Evolutionary conservation across 805 yeast species (phyloP).

Genomic region (Cyberlindnera petersonii): DNA sequence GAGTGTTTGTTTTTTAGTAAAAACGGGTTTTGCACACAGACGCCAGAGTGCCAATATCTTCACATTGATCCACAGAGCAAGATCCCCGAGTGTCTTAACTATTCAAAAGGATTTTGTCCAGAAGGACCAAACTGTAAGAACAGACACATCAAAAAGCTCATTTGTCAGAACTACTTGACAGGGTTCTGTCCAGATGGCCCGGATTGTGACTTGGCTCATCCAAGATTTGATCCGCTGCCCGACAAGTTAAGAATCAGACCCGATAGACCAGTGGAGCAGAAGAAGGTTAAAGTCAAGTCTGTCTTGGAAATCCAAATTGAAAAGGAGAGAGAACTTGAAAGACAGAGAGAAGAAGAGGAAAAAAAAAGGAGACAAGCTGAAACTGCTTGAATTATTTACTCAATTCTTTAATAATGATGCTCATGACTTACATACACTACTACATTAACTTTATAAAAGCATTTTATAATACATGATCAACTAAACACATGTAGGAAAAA

Average conservation of each 20-base stretch:
- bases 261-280: conserved; percentile 25
- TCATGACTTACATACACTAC: conserved; percentile 1
- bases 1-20: conserved; percentile 87
- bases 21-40: conserved; percentile 81
- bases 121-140: conserved; percentile 83
- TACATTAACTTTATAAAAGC: too few relatives aligned
- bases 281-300: conserved; percentile 18
- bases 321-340: conserved; percentile 22
- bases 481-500: background rate
- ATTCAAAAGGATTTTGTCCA: conserved; percentile 85
- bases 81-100: conserved; percentile 83
- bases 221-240: conserved; percentile 57
- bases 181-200: conserved; percentile 94
- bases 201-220: conserved; percentile 71
- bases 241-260: conserved; percentile 35
- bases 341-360: conserved; percentile 18
- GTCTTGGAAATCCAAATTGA: conserved; percentile 27
- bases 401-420: background rate
- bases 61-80: conserved; percentile 88
- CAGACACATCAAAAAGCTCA: conserved; percentile 69
- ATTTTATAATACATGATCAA: background rate
- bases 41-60: conserved; percentile 88
- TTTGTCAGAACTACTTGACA: conserved; percentile 76
- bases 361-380: conserved; percentile 2
- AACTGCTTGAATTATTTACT: background rate